Conservation (phyloP, 1,284 basidiomycete genomes). For the Naganishia sp. region DNA sequence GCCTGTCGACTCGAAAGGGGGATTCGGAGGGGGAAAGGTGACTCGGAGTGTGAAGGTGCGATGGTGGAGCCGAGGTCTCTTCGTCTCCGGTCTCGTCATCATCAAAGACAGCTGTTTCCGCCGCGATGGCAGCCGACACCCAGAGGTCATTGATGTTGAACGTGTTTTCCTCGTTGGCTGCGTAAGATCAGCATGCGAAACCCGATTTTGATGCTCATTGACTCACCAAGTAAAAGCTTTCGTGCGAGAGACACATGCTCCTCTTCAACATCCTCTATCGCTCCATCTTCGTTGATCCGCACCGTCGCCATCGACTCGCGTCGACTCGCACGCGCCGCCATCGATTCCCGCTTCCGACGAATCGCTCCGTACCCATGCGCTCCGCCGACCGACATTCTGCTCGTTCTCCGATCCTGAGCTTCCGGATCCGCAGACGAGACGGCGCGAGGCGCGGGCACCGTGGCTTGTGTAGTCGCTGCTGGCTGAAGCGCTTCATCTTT, state of each 20-base stretch:
- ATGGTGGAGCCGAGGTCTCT: constrained; percentile 38
- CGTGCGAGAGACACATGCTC: constrained; percentile 72
- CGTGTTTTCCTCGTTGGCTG: constrained; percentile 55
- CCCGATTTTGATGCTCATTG: not conserved
- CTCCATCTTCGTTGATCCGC: constrained; percentile 25
- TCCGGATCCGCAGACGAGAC: constrained; percentile 32
- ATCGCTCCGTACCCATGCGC: constrained; percentile 53
- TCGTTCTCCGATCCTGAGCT: constrained; percentile 41
- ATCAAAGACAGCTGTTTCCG: constrained; percentile 54
- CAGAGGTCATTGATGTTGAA: constrained; percentile 56
- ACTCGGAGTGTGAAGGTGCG: constrained; percentile 31
- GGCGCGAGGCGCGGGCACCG: constrained; percentile 41
- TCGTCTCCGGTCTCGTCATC: constrained; percentile 51
- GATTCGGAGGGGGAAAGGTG: constrained; percentile 13
- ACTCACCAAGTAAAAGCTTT: constrained; percentile 68
- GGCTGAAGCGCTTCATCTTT: constrained; percentile 55
- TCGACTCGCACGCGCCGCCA: constrained; percentile 52
- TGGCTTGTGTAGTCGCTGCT: not conserved
- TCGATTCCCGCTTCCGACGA: constrained; percentile 53
- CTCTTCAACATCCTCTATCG: constrained; percentile 34
- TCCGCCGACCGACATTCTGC: constrained; percentile 48
- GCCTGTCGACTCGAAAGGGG: constrained; percentile 31
- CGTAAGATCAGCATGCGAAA: not conserved
- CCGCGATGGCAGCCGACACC: constrained; percentile 54
- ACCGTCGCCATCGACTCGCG: constrained; percentile 42